These are phyloP conservation scores for Mycena venus DNA, from an alignment of 768 basidiomycete genomes.

Conservation along the genomic window DNA sequence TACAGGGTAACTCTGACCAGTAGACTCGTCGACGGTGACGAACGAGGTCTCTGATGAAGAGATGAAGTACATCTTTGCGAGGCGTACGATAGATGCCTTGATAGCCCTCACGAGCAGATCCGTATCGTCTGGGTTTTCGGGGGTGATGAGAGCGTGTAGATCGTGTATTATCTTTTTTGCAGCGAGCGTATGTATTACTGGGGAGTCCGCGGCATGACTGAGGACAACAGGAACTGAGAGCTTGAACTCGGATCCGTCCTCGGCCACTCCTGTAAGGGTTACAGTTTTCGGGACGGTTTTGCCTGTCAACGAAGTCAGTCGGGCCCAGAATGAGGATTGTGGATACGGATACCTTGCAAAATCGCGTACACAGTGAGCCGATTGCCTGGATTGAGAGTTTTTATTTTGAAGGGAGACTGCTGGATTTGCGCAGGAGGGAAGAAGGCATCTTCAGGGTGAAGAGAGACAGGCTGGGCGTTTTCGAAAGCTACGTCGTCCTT, in stretches of 20 bases:
- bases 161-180: conserved; percentile 33
- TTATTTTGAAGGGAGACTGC: conserved; percentile 33
- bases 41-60: conserved; percentile 32
- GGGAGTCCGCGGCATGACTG: conserved; percentile 17
- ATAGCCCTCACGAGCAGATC: conserved; percentile 17
- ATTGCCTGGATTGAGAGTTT: conserved; percentile 18
- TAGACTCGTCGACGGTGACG: conserved; percentile 34
- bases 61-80: conserved; percentile 33
- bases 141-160: conserved; percentile 3
- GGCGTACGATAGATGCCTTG: conserved; percentile 27
- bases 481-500: too few relatives aligned
- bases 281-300: conserved; percentile 26
- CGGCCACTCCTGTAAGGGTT: conserved; percentile 18
- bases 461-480: conserved; percentile 4
- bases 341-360: conserved; percentile 22
- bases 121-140: conserved; percentile 1
- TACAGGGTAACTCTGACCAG: too few relatives aligned
- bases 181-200: conserved; percentile 29
- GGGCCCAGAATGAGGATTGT: neutral
- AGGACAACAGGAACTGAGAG: conserved; percentile 24
- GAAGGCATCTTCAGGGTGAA: conserved; percentile 4
- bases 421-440: conserved; percentile 21
- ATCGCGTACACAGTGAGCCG: conserved; percentile 27
- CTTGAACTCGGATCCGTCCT: conserved; percentile 23
- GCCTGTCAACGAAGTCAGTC: neutral